A percentile compares a stretch with the other conserved stretches of the same genome.
phyloP scores from a whole-genome alignment of 78 protist genomes.

The Planoprotostelium fungivorum region DNA sequence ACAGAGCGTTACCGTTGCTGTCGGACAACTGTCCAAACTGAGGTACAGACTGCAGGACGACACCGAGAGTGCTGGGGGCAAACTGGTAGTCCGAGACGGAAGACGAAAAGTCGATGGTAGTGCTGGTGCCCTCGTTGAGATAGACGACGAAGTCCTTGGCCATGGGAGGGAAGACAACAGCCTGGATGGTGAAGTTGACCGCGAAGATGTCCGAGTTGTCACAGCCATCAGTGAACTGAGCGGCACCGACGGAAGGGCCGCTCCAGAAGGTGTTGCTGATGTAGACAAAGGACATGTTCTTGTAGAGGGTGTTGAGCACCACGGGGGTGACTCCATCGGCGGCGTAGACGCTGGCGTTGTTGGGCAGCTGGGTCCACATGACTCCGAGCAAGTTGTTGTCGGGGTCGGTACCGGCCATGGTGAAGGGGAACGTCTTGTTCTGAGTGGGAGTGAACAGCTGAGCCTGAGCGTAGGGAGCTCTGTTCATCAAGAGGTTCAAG shows the following conservation, averaged over 20 bases:
- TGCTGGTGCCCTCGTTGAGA: background rate
- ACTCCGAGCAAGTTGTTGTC: constrained; percentile 16
- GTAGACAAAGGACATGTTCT: background rate
- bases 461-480: constrained; percentile 3
- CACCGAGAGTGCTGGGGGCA: background rate
- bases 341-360: background rate
- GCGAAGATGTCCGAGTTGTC: background rate
- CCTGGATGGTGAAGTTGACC: background rate
- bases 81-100: background rate
- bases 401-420: constrained; percentile 16
- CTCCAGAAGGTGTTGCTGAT: background rate
- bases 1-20: background rate
- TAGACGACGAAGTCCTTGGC: background rate
- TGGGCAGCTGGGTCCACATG: background rate
- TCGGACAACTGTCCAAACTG: background rate
- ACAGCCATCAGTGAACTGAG: background rate
- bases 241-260: background rate
- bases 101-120: background rate
- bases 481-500: constrained; percentile 1
- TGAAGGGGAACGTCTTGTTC: background rate
- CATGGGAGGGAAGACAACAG: background rate
- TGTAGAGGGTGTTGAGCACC: background rate
- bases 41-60: background rate
- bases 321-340: background rate
- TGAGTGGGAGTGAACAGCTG: background rate